phyloP scores from a whole-genome alignment of 331 rosid species.

The Pyracantha coccinea region DNA sequence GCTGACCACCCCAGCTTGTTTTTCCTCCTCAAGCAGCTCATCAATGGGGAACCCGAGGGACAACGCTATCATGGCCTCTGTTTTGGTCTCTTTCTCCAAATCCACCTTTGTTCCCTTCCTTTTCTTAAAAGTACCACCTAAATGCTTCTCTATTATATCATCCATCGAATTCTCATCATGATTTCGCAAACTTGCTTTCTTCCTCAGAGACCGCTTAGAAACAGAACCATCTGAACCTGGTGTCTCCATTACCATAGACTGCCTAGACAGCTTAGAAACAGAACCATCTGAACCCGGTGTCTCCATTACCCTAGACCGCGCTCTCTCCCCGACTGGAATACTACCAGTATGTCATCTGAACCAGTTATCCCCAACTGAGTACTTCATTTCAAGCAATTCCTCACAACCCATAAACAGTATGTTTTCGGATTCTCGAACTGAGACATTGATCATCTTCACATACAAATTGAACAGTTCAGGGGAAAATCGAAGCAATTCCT shows the following conservation, averaged over 20 bases:
- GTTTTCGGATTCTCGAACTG: background rate
- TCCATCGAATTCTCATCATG: constrained; percentile 77
- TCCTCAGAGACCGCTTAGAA: constrained; percentile 54
- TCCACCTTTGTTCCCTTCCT: constrained; percentile 44
- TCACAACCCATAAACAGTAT: background rate
- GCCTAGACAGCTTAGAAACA: background rate
- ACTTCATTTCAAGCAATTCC: constrained; percentile 8
- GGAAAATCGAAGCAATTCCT: too few relatives aligned
- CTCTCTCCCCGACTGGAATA: background rate
- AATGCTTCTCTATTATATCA: constrained; percentile 59
- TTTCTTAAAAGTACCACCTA: constrained; percentile 56
- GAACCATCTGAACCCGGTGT: constrained; percentile 25
- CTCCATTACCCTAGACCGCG: constrained; percentile 36
- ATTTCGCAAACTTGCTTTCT: constrained; percentile 42
- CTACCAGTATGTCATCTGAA: background rate
- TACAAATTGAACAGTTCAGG: background rate
- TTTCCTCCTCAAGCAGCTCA: constrained; percentile 66
- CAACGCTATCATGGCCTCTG: constrained; percentile 87
- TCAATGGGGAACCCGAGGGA: constrained; percentile 90
- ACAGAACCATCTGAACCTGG: constrained; percentile 36
- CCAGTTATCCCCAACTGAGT: constrained; percentile 12
- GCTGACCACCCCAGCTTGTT: constrained; percentile 66
- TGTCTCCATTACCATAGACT: constrained; percentile 36
- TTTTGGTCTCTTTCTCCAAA: constrained; percentile 80
- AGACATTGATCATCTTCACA: background rate